Evolutionary conservation across 345 rosid genomes (phyloP), one percentile per base, ranked within the genome.

Genomic region (Pseudoturritis turrita): DNA sequence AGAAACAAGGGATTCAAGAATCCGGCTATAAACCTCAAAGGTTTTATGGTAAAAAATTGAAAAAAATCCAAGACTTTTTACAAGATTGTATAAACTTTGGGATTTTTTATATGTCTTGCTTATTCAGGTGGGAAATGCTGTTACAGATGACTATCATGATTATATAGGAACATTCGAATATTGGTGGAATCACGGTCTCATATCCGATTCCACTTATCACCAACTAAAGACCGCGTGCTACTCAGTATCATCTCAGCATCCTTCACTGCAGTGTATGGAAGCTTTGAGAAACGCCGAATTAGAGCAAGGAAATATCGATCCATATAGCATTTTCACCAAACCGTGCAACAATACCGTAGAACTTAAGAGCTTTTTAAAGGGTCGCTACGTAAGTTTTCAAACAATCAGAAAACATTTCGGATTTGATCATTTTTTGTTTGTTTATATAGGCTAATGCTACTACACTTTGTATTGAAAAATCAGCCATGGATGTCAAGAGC

Each of bases 401-500:
- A 91, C 55, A 76, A n/a, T 79, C 10, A 83, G 11, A 68, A 61
- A 61, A 4, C 58, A 51, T 52, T 31, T 33, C 4, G 0, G 49
- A 22, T 60, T 23, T 25, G 28, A 9, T 40, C 31, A 3, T 19
- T 28, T 66, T 10, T 35, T 39, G 28, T 51, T 51, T 23, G 40
- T 36, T 19, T 50, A 15, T 60, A 15, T 35, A 53, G 33, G n/a
- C 43, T 68, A 60, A 68, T 62, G 65, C 2, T 75, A 10, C 64
- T 75, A 14, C 52, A 41, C 40, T 53, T 67, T 45, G 65, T 26
- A 6, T 52, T 50, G 62, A 45, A 17, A 62, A 74, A 70, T 64
- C 85, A 88, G 99, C 98, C 96, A 37, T 91, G 98, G 96, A 88
- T 89, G 97, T 85, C 96, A n/a, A 86, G 98, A 79, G 96, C 96